These are phyloP conservation scores for Stipa capillata DNA, from an alignment of 176 grass and related monocot species.

Conservation along the genomic window DNA sequence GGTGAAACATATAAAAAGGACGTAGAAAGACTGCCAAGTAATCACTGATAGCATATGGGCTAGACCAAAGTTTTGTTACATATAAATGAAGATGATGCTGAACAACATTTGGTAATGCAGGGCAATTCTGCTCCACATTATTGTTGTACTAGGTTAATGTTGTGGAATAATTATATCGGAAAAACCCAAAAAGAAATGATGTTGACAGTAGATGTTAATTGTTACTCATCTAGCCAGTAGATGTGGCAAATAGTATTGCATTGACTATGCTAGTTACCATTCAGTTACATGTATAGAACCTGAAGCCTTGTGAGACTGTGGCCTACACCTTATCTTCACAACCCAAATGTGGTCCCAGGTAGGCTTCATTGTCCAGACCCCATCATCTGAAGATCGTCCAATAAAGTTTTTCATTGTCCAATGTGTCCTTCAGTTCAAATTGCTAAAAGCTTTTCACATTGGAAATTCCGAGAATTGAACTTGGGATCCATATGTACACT, in stretches of 20 bases:
- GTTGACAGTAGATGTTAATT: background rate
- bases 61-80: too few species aligned
- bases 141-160: background rate
- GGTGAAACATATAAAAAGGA: background rate
- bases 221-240: background rate
- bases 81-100: too few species aligned
- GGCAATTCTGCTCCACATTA: too few species aligned
- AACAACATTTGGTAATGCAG: too few species aligned
- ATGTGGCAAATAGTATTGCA: background rate
- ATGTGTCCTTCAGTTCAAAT: background rate
- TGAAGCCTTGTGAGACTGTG: background rate
- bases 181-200: too few species aligned
- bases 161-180: too few species aligned
- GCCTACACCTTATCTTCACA: background rate
- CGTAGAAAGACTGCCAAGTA: background rate
- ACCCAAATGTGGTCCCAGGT: background rate
- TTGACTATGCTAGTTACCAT: too few species aligned
- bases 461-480: too few species aligned
- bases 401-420: too few species aligned
- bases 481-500: background rate
- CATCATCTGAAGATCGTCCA: background rate
- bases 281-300: too few species aligned
- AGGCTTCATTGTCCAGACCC: too few species aligned
- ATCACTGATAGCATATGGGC: background rate
- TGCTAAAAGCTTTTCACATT: background rate